Evolutionary conservation across 2,329 filamentous ascomycete species (phyloP).

Genomic region (Thielaviopsis euricoi): DNA sequence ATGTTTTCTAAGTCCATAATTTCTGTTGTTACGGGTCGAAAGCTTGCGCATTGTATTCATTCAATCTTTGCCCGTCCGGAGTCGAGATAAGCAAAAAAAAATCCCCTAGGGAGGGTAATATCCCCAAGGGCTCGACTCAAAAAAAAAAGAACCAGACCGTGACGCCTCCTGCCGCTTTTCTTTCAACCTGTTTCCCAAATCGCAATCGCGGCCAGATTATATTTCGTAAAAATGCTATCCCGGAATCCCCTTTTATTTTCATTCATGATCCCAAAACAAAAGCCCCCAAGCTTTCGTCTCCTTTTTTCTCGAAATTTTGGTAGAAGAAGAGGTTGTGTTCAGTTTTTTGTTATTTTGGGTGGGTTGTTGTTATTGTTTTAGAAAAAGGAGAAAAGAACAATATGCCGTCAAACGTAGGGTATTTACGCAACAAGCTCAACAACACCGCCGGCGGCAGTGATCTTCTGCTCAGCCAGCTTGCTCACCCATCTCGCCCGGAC

Average conservation of each 20-base stretch:
- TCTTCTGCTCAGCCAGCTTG: slow-evolving; percentile 96
- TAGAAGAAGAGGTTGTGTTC: slow-evolving; percentile 7
- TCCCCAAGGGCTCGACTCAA: not conserved
- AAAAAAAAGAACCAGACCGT: slow-evolving; percentile 3
- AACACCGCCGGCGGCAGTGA: slow-evolving; percentile 92
- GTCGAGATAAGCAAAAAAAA: not conserved
- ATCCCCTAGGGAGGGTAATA: not conserved
- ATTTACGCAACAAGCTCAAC: slow-evolving; percentile 79
- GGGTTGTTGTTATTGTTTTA: slow-evolving; percentile 10
- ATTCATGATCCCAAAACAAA: slow-evolving; percentile 7
- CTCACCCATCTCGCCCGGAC: slow-evolving; percentile 91
- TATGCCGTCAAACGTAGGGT: slow-evolving; percentile 10
- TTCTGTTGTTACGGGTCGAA: not conserved
- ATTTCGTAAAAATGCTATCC: slow-evolving; percentile 1
- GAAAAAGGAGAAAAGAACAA: slow-evolving; percentile 11
- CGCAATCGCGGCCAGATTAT: not conserved
- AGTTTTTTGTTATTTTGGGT: slow-evolving; percentile 13
- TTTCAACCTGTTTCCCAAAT: not conserved
- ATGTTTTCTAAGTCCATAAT: not conserved
- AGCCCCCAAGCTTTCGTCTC: not conserved
- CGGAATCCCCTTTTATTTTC: slow-evolving; percentile 3
- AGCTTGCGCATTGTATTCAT: not conserved
- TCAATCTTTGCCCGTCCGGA: not conserved
- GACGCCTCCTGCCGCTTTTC: slow-evolving; percentile 2
- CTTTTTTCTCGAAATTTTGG: not conserved